phyloP scores from a whole-genome alignment of 1,139 yeast species.

The Diutina siamensis region DNA sequence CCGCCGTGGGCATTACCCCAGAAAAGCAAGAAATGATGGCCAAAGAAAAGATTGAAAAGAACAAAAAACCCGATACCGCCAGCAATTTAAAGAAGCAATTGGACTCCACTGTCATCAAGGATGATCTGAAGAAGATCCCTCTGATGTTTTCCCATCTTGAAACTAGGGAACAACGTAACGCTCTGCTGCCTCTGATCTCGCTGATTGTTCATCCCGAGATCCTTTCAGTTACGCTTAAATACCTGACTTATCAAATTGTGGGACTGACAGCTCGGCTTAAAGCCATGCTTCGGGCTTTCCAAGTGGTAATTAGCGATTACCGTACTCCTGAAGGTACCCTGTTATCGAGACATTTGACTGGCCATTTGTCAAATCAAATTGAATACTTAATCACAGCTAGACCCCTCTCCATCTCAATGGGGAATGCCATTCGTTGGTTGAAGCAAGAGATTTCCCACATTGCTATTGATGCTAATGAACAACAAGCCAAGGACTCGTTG shows the following conservation, averaged over 20 bases:
- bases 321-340: conserved; percentile 79
- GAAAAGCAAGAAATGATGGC: conserved; percentile 31
- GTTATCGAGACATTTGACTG: conserved; percentile 77
- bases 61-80: conserved; percentile 23
- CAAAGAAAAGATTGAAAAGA: conserved; percentile 29
- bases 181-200: conserved; percentile 47
- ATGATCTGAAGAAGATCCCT: conserved; percentile 34
- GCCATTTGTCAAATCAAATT: conserved; percentile 86
- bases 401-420: conserved; percentile 91
- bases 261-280: conserved; percentile 83
- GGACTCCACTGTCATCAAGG: conserved; percentile 40
- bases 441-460: conserved; percentile 84
- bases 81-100: conserved; percentile 46
- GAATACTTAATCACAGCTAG: conserved; percentile 87
- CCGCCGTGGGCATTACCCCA: conserved; percentile 37
- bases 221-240: conserved; percentile 65
- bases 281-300: conserved; percentile 80
- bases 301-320: conserved; percentile 69
- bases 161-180: conserved; percentile 67
- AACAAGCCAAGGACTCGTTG: conserved; percentile 58
- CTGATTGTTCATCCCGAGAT: conserved; percentile 83
- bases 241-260: conserved; percentile 74
- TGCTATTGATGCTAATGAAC: conserved; percentile 61
- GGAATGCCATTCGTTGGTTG: conserved; percentile 94
- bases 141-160: conserved; percentile 83